These are phyloP conservation scores for Coniochaeta sp. DNA, from an alignment of 2,329 filamentous ascomycete genomes.

Conservation along the genomic window DNA sequence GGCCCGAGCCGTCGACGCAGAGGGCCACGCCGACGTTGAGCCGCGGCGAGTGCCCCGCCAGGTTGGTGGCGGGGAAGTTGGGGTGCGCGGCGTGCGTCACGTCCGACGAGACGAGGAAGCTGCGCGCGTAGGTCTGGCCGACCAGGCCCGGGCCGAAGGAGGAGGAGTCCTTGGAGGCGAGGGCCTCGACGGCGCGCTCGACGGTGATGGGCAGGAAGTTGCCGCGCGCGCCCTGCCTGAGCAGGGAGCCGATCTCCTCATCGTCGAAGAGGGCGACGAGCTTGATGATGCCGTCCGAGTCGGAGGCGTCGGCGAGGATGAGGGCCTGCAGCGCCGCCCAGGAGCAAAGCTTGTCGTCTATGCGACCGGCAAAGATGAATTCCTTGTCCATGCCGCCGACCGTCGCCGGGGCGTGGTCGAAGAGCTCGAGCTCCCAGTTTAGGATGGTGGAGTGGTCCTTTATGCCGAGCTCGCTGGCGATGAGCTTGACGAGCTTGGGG, in stretches of 20 bases:
- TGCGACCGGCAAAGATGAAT: slow-evolving; percentile 89
- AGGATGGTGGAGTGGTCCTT: slow-evolving; percentile 67
- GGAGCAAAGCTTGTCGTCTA: slow-evolving; percentile 96
- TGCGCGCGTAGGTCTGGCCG: slow-evolving; percentile 80
- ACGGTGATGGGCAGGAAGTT: slow-evolving; percentile 82
- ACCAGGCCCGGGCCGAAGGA: slow-evolving; percentile 55
- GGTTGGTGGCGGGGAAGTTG: slow-evolving; percentile 80
- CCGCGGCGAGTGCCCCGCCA: slow-evolving; percentile 76
- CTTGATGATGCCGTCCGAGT: slow-evolving; percentile 66
- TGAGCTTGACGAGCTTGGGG: slow-evolving; percentile 73
- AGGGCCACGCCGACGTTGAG: slow-evolving; percentile 84
- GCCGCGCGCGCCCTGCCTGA: slow-evolving; percentile 81
- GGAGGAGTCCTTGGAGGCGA: slow-evolving; percentile 41
- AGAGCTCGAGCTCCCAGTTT: slow-evolving; percentile 97
- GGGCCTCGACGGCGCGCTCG: slow-evolving; percentile 70
- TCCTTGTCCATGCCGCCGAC: slow-evolving; percentile 83
- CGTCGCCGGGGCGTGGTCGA: slow-evolving; percentile 78
- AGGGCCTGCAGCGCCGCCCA: slow-evolving; percentile 85
- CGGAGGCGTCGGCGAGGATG: slow-evolving; percentile 54
- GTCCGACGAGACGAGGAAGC: slow-evolving; percentile 86
- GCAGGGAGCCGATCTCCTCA: slow-evolving; percentile 87
- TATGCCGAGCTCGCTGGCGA: slow-evolving; percentile 71
- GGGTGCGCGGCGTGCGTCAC: slow-evolving; percentile 93
- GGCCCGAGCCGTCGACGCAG: slow-evolving; percentile 77
- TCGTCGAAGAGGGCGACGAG: slow-evolving; percentile 93